phyloP scores from a whole-genome alignment of 1,139 yeast genomes.

The Kluyveromyces marxianus region DNA sequence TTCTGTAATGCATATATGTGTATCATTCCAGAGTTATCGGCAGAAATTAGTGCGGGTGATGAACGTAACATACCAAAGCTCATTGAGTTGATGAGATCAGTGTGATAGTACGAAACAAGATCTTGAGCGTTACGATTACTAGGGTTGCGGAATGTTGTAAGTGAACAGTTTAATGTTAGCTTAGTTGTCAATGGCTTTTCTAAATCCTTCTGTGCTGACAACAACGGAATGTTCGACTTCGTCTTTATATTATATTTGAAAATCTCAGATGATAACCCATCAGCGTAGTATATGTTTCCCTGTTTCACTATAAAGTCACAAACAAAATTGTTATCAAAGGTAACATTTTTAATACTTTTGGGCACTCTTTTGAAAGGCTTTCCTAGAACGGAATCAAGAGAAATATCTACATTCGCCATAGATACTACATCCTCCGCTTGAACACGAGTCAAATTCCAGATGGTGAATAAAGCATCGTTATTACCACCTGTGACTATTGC shows the following conservation, averaged over 20 bases:
- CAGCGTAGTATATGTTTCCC: conserved; percentile 14
- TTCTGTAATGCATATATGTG: conserved; percentile 7
- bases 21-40: conserved; percentile 21
- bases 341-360: conserved; percentile 8
- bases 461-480: conserved; percentile 48
- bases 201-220: conserved; percentile 4
- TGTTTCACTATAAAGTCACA: conserved; percentile 9
- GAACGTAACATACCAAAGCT: conserved; percentile 7
- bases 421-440: conserved; percentile 54
- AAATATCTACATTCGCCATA: conserved; percentile 26
- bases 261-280: conserved; percentile 6
- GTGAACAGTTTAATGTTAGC: conserved; percentile 16
- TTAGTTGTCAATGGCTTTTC: conserved; percentile 12
- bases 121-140: background rate
- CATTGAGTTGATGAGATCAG: conserved; percentile 18
- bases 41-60: conserved; percentile 13
- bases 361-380: background rate
- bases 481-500: conserved; percentile 64
- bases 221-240: conserved; percentile 11
- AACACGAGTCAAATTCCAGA: conserved; percentile 69
- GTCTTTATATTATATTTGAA: conserved; percentile 16
- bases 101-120: conserved; percentile 6
- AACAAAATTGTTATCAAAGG: conserved; percentile 11
- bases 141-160: conserved; percentile 5
- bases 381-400: conserved; percentile 8